Conservation (phyloP, 2,329 filamentous ascomycete genomes). For the Hypoxylon sp. region DNA sequence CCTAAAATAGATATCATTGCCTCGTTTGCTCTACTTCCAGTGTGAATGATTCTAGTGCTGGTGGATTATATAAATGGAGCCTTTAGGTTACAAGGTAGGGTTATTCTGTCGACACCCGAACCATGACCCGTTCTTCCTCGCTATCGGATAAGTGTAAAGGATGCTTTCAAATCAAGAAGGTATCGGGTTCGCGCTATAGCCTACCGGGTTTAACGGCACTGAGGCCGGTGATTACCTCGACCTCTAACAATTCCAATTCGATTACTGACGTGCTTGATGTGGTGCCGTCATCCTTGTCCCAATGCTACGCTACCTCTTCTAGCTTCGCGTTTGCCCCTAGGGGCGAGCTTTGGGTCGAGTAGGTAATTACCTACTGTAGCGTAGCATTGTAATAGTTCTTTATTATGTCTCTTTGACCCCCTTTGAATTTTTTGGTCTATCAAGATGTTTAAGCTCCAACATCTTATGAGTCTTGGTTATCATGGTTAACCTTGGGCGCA, state of each 20-base stretch:
- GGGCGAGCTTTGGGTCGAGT: constrained; percentile 16
- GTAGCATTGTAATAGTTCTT: constrained; percentile 10
- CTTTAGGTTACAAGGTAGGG: constrained; percentile 15
- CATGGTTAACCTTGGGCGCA: constrained; percentile 57
- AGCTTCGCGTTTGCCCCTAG: constrained; percentile 29
- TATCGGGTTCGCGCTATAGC: background rate
- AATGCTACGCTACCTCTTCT: constrained; percentile 23
- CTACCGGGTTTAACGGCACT: constrained; percentile 7
- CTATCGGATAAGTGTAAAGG: no score
- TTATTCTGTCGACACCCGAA: constrained; percentile 14
- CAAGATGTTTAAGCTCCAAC: constrained; percentile 6
- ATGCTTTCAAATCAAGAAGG: constrained; percentile 3
- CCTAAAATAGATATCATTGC: constrained; percentile 7
- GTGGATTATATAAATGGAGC: constrained; percentile 12
- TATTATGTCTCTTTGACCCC: constrained; percentile 19
- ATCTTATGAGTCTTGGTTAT: no score
- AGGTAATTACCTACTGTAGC: background rate
- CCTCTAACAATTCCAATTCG: constrained; percentile 7
- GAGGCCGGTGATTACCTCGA: constrained; percentile 15
- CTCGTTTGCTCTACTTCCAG: no score
- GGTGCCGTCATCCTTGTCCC: constrained; percentile 22
- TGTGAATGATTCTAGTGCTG: no score
- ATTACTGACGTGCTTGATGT: constrained; percentile 18
- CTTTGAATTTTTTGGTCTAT: background rate
- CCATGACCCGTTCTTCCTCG: no score